Evolutionary conservation across 2,329 filamentous ascomycete species (phyloP), one percentile per base, ranked within the genome.

Genomic region (Pseudogymnoascus sp.): DNA sequence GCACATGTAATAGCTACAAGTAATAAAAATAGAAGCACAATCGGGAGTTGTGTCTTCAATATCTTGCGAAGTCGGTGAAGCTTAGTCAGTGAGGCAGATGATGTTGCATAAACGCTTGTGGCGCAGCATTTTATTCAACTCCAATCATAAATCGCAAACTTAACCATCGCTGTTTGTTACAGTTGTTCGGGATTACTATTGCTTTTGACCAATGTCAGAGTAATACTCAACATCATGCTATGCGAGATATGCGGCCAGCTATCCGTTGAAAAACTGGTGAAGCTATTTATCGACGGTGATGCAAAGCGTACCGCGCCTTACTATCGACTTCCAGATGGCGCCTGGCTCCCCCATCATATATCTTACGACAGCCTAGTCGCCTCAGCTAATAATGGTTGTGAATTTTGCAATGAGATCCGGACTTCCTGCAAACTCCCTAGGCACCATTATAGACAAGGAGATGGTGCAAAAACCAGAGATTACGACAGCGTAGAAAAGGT

Each of bases 321-420:
- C 46, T 56, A 56, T 56, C 26, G 46, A 56, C 26, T 56, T 19
- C 46, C 46, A 56, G 46, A 56, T 33, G 46, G 46, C 26, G 46
- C 46, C 26, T 56, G 46, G 46, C n/a, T 31, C 5, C 46, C 46
- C 26, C 46, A 56, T 19, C 46, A 56, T 26, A 19, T n/a, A 31
- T 56, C 46, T 2, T 33, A 56, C n/a, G 26, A 56, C 31, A 31
- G 14, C 4, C 26, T 56, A 31, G 19, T 56, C 26, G 26, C 4
- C n/a, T 56, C 46, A 19, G 46, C 26, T 33, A 33, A 56, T 10
- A 31, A 56, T 12, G 46, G n/a, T 2, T 56, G 46, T 31, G 46
- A 56, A 33, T 56, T 56, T 12, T 56, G 46, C 46, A 19, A 4
- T 19, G 46, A 56, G n/a, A 56, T 56, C 11, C 19, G 26, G 26